Base-by-base conservation (phyloP, 2,329 filamentous ascomycete species). In the Ophiostoma ulmi region DNA sequence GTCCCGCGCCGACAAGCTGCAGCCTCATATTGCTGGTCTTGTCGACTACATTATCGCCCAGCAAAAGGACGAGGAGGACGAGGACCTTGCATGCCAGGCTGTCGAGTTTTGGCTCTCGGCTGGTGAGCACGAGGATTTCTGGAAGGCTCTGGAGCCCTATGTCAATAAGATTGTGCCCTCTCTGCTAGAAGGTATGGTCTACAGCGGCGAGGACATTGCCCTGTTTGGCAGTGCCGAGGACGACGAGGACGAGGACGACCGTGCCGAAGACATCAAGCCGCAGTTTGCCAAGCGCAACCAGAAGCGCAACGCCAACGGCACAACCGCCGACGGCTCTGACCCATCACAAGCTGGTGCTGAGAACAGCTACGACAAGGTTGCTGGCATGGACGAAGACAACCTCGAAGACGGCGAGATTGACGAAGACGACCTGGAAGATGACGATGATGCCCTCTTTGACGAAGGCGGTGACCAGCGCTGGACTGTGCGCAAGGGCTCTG, bases 81-180 rank as follows among this genome's bases (percentile, higher is more conserved):
- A 94, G 70, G 93, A 98, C 61, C 84, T 99, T 72, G 93, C 94
- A 52, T 89, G 96, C 74, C 95, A 99, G 78, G 95, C 95, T 10
- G 93, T 95, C 5, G 95, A 99, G 79, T 99, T 99, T 78, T 99
- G 96, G 93, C 87, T 99, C 64, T 93, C 93, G 55, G 90, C 97
- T 26, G 94, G 93, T 72, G 95, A 97, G 78, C 92, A 97, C 77
- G 87, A 91, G 61, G 87, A 90, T 72, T 82, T 98, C 69, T 93
- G 92, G 82, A 86, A 88, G 74, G 86, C 88, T 0, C 83, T 99
- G 65, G 88, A 86, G 10, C 93, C 93, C 0, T 92, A 92, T 77
- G 87, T 98, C 70, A 81, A 86, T 74, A 92, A 91, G 78, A 94
- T 98, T 74, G 90, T 99, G 39, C 95, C 95, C 0, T 91, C 97